Percentiles rank a stretch among this genome's conserved stretches.
Evolutionary conservation across 352 stramenopile species (phyloP).

Genomic region (Phytophthora pinifolia): DNA sequence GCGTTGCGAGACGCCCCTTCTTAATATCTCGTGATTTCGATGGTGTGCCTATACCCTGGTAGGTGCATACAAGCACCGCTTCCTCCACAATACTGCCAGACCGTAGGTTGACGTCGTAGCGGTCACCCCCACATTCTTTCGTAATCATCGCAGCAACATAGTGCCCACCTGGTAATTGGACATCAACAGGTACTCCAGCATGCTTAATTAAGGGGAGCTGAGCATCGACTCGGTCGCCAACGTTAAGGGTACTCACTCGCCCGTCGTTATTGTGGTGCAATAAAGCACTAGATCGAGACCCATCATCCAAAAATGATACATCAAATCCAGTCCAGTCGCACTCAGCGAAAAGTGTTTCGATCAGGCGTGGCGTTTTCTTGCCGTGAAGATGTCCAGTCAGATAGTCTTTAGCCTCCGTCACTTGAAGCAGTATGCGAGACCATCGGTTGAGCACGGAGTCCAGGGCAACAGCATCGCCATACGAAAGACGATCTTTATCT

Average conservation of each 20-base stretch:
- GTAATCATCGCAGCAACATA: constrained; percentile 52
- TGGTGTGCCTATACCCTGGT: too few relatives aligned
- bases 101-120: constrained; percentile 38
- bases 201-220: constrained; percentile 39
- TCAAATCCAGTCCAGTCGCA: constrained; percentile 76
- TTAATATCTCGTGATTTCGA: constrained; percentile 2
- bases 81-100: constrained; percentile 18
- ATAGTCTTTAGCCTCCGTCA: constrained; percentile 62
- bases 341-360: constrained; percentile 51
- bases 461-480: constrained; percentile 44
- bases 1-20: constrained; percentile 31
- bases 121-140: constrained; percentile 38
- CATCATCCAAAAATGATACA: constrained; percentile 20
- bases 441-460: constrained; percentile 56
- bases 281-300: neutral
- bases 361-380: constrained; percentile 56
- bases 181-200: constrained; percentile 48
- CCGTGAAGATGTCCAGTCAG: constrained; percentile 61
- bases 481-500: constrained; percentile 55
- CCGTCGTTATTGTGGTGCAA: neutral
- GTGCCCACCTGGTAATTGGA: constrained; percentile 27
- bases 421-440: constrained; percentile 45
- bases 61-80: constrained; percentile 11
- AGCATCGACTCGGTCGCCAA: constrained; percentile 37
- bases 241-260: constrained; percentile 21